Percentiles rank a stretch among this genome's conserved stretches.
Evolutionary conservation across 305 asterid genomes (phyloP).

Genomic region (Fraxinus xanthoxyloides): DNA sequence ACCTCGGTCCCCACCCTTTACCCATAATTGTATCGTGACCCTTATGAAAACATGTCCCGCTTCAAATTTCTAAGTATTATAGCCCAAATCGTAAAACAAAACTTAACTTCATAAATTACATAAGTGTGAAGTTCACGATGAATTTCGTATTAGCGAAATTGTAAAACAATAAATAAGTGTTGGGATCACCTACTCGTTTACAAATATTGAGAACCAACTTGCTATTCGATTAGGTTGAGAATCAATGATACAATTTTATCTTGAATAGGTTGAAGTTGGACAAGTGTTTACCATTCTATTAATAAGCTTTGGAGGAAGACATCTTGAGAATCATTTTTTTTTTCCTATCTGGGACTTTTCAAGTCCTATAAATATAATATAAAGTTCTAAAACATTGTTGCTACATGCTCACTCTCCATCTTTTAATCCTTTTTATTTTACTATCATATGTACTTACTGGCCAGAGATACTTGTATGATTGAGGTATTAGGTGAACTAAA

Average conservation of each 20-base stretch:
- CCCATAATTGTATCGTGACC: conserved; percentile 13
- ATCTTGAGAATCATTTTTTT: not conserved
- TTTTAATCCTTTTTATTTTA: not conserved
- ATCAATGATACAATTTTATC: not conserved
- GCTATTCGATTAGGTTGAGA: not conserved
- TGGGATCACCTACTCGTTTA: too few relatives aligned
- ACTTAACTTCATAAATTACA: not conserved
- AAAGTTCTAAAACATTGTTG: conserved; percentile 1
- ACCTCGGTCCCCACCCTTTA: not conserved
- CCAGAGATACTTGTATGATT: conserved; percentile 22
- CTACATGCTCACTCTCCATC: not conserved
- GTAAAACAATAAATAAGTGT: too few relatives aligned
- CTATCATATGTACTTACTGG: conserved; percentile 16
- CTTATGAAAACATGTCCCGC: too few relatives aligned
- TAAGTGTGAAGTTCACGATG: too few relatives aligned
- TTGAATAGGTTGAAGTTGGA: not conserved
- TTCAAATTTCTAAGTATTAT: conserved; percentile 11
- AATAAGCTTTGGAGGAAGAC: not conserved
- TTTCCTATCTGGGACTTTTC: not conserved
- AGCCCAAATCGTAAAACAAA: not conserved
- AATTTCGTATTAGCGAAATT: not conserved
- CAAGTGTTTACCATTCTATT: too few relatives aligned
- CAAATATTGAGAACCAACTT: not conserved
- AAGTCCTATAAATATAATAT: not conserved
- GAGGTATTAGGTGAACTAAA: conserved; percentile 38